Percentiles rank a stretch among this genome's conserved stretches.
Evolutionary conservation across 2,329 filamentous ascomycete species (phyloP).

Genomic region (Hymenoscyphus infarciens): DNA sequence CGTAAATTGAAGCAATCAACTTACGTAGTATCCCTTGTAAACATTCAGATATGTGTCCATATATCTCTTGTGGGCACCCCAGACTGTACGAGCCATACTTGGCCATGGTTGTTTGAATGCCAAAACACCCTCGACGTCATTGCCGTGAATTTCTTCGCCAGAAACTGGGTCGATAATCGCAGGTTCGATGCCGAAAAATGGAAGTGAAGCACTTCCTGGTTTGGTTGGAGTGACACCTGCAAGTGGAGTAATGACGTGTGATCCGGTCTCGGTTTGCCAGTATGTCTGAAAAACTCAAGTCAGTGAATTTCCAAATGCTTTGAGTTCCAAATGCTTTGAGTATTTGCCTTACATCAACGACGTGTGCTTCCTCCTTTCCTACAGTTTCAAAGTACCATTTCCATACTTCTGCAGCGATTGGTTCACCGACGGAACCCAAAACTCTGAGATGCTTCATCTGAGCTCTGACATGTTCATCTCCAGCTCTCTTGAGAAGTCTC

Average conservation of each 20-base stretch:
- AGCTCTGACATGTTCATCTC: conserved; percentile 85
- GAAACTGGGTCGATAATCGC: conserved; percentile 96
- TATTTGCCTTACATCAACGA: conserved; percentile 75
- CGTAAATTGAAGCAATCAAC: conserved; percentile 37
- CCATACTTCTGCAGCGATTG: conserved; percentile 97
- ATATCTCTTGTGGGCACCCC: conserved; percentile 95
- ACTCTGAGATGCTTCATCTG: conserved; percentile 87
- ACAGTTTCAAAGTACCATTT: conserved; percentile 99
- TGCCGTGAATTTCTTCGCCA: conserved; percentile 87
- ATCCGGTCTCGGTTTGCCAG: conserved; percentile 99
- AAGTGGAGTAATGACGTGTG: conserved; percentile 89
- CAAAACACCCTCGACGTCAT: conserved; percentile 39
- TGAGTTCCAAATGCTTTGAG: conserved; percentile 17
- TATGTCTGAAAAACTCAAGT: conserved; percentile 65
- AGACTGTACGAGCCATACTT: conserved; percentile 96
- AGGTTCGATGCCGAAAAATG: conserved; percentile 97
- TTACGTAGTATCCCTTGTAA: conserved; percentile 95
- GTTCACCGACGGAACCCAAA: conserved; percentile 92
- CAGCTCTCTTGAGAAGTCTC: conserved; percentile 89
- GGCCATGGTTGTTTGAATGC: conserved; percentile 98
- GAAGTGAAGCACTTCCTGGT: conserved; percentile 89
- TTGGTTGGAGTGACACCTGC: conserved; percentile 94
- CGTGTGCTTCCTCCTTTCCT: conserved; percentile 86
- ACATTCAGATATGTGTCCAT: conserved; percentile 98
- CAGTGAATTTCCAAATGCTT: conserved; percentile 26